A percentile compares a stretch with the other conserved stretches of the same genome.
Conservation (phyloP, 345 rosid species). For the Raphanus raphanistrum region DNA sequence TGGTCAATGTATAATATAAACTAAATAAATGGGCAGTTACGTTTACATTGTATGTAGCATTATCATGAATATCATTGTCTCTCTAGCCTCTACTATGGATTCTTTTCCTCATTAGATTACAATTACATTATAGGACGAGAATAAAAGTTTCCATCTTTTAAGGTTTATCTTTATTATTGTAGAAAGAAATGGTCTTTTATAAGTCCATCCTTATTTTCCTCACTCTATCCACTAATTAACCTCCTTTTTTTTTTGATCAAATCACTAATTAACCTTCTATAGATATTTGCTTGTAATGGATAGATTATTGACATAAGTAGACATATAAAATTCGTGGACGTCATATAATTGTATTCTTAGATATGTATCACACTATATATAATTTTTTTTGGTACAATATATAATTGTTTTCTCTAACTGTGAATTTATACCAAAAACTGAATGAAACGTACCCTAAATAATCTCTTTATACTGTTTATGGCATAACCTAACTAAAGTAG, state of each 20-base stretch:
- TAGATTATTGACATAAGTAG: conserved; percentile 15
- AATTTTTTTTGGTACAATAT: too few relatives aligned
- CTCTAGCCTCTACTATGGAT: conserved; percentile 13
- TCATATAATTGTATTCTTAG: not conserved
- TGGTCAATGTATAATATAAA: conserved; percentile 13
- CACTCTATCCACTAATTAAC: conserved; percentile 10
- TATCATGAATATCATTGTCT: conserved; percentile 25
- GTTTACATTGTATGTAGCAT: conserved; percentile 12
- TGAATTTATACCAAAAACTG: conserved; percentile 2
- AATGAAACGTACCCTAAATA: conserved; percentile 4
- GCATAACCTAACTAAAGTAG: not conserved
- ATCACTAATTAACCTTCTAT: not conserved
- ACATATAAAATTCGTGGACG: conserved; percentile 23
- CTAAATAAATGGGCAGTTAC: conserved; percentile 23
- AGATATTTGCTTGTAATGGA: not conserved
- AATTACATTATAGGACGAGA: not conserved
- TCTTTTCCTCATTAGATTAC: conserved; percentile 26
- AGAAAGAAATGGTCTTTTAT: conserved; percentile 14
- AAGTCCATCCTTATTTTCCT: conserved; percentile 13
- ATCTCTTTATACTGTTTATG: not conserved
- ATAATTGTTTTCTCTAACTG: not conserved
- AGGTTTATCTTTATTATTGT: conserved; percentile 3
- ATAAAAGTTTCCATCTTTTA: conserved; percentile 6
- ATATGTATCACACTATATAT: not conserved
- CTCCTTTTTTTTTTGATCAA: too few relatives aligned